These are phyloP conservation scores for Wickerhamomyces alni DNA, from an alignment of 805 yeast genomes.

Conservation along the genomic window DNA sequence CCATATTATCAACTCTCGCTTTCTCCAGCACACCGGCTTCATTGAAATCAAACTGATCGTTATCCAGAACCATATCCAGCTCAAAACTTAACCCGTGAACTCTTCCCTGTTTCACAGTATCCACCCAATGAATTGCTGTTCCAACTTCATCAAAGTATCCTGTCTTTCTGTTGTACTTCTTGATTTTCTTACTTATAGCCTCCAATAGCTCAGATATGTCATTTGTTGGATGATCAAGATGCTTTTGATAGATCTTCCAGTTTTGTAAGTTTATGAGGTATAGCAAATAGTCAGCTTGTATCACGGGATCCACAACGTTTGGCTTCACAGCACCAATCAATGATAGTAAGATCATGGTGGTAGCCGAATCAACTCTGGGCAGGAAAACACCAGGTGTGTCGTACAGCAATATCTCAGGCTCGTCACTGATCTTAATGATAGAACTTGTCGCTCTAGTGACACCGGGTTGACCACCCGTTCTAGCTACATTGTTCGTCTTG, in stretches of 20 bases:
- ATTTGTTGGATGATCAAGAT: slow-evolving; percentile 62
- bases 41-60: slow-evolving; percentile 12
- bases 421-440: slow-evolving; percentile 52
- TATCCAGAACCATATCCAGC: slow-evolving; percentile 11
- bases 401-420: slow-evolving; percentile 62
- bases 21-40: slow-evolving; percentile 9
- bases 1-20: slow-evolving; percentile 17
- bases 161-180: slow-evolving; percentile 23
- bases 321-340: slow-evolving; percentile 71
- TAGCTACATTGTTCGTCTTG: slow-evolving; percentile 57
- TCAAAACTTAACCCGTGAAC: slow-evolving; percentile 20
- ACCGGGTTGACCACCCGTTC: slow-evolving; percentile 86
- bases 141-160: slow-evolving; percentile 47
- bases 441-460: slow-evolving; percentile 79
- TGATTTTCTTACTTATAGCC: slow-evolving; percentile 39
- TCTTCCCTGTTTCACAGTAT: slow-evolving; percentile 54
- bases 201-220: slow-evolving; percentile 51
- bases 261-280: slow-evolving; percentile 64
- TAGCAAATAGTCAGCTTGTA: slow-evolving; percentile 80
- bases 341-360: slow-evolving; percentile 69
- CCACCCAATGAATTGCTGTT: slow-evolving; percentile 58
- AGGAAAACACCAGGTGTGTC: slow-evolving; percentile 93
- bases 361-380: slow-evolving; percentile 60
- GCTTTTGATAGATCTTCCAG: slow-evolving; percentile 28
- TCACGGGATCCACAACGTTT: slow-evolving; percentile 70